Evolutionary conservation across 1,139 yeast species (phyloP).

Genomic region (Pichia sp.): DNA sequence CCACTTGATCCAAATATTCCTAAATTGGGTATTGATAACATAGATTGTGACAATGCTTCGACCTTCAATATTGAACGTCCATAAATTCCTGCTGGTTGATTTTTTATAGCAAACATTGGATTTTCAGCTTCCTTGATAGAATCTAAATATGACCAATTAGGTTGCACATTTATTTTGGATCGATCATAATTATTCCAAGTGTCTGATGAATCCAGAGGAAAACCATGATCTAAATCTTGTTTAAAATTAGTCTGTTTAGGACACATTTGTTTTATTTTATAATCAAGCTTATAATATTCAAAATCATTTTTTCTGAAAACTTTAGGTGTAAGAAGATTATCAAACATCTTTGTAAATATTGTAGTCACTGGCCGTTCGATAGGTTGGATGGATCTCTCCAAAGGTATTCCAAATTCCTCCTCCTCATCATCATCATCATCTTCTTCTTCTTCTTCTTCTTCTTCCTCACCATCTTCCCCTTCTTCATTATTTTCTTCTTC

Average conservation of each 20-base stretch:
- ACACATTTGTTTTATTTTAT: neutral
- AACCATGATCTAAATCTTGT: conserved; percentile 1
- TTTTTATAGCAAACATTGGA: conserved; percentile 23
- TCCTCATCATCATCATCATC: neutral
- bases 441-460: neutral
- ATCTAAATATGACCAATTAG: conserved; percentile 11
- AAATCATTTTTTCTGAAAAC: neutral
- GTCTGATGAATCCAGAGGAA: conserved; percentile 29
- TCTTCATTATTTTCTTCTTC: neutral
- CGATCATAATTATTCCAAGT: conserved; percentile 22
- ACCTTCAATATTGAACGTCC: conserved; percentile 6
- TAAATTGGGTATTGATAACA: conserved; percentile 21
- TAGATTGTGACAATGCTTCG: conserved; percentile 24
- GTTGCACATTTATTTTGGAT: neutral
- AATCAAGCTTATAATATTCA: neutral
- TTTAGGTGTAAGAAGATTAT: neutral
- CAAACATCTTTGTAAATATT: too few relatives aligned
- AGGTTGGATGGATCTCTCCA: too few relatives aligned
- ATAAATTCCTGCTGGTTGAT: conserved; percentile 34
- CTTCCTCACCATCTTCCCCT: neutral
- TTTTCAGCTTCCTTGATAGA: conserved; percentile 25
- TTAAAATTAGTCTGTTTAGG: too few relatives aligned
- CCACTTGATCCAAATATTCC: conserved; percentile 15
- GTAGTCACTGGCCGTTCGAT: too few relatives aligned
- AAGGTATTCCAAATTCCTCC: too few relatives aligned